phyloP scores from a whole-genome alignment of 352 stramenopile species.

The Phytophthora foliorum region DNA sequence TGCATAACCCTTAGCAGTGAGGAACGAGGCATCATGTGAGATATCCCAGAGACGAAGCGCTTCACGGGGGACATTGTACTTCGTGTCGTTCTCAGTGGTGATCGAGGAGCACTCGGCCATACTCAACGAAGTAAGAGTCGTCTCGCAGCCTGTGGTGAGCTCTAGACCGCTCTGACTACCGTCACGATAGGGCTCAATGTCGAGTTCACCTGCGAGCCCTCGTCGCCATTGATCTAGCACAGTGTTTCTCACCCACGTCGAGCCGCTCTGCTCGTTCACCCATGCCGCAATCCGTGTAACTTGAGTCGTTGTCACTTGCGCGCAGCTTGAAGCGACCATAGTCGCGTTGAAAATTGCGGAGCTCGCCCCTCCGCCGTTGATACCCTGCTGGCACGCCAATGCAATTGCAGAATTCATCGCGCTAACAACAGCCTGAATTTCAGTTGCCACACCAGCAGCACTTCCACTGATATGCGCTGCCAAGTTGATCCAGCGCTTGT shows the following conservation, averaged over 20 bases:
- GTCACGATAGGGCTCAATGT: constrained; percentile 76
- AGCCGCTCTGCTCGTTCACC: constrained; percentile 31
- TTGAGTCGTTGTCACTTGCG: constrained; percentile 38
- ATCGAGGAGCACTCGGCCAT: constrained; percentile 35
- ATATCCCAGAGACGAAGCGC: constrained; percentile 59
- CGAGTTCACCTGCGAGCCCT: constrained; percentile 44
- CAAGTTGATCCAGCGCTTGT: constrained; percentile 55
- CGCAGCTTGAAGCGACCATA: constrained; percentile 42
- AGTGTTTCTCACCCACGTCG: constrained; percentile 49
- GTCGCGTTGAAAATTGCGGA: constrained; percentile 68
- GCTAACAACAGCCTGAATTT: constrained; percentile 25
- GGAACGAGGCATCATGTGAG: constrained; percentile 48
- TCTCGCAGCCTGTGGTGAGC: constrained; percentile 51
- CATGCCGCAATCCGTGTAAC: constrained; percentile 49
- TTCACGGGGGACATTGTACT: constrained; percentile 56
- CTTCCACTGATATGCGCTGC: constrained; percentile 16
- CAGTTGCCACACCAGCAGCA: neutral
- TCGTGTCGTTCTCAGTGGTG: constrained; percentile 41
- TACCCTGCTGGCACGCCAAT: constrained; percentile 13
- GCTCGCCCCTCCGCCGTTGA: constrained; percentile 41
- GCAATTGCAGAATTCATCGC: constrained; percentile 53
- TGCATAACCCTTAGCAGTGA: constrained; percentile 45
- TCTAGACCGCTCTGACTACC: constrained; percentile 58
- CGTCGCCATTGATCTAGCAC: constrained; percentile 79
- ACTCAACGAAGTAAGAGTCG: constrained; percentile 20